Evolutionary conservation across 768 basidiomycete species (phyloP).

Genomic region (Mrakia blollopis): DNA sequence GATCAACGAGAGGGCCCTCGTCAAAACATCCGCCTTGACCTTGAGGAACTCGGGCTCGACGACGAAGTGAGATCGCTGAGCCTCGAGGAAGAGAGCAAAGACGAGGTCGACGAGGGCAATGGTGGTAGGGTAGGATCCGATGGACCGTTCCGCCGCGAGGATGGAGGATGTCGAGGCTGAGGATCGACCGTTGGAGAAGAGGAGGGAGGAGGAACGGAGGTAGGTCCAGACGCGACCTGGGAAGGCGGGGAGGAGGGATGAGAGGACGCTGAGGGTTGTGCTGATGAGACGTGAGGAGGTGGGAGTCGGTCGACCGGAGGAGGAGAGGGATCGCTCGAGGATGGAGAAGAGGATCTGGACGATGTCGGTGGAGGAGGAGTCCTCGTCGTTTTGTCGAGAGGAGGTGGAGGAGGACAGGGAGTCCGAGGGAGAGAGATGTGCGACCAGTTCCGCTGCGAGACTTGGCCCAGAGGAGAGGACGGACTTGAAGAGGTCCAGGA

Average conservation of each 20-base stretch:
- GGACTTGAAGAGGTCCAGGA: constrained; percentile 72
- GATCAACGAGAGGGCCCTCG: constrained; percentile 70
- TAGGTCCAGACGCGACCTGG: constrained; percentile 86
- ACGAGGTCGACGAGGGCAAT: constrained; percentile 70
- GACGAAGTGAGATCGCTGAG: constrained; percentile 53
- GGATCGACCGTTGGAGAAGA: constrained; percentile 44
- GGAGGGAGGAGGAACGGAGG: constrained; percentile 67
- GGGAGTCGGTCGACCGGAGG: constrained; percentile 51
- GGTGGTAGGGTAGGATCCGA: constrained; percentile 76
- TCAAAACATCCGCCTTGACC: constrained; percentile 76
- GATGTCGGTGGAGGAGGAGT: constrained; percentile 60
- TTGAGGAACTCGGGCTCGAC: constrained; percentile 59
- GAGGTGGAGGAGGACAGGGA: neutral
- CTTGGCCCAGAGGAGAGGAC: constrained; percentile 62
- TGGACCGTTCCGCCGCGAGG: constrained; percentile 64
- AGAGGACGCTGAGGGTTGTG: constrained; percentile 71
- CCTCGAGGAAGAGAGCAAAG: constrained; percentile 68
- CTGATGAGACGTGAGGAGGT: constrained; percentile 63
- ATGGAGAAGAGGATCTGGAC: constrained; percentile 76
- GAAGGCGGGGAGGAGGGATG: constrained; percentile 68
- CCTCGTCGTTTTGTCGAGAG: constrained; percentile 49
- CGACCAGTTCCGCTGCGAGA: constrained; percentile 62
- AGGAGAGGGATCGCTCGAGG: constrained; percentile 62
- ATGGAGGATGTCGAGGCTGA: constrained; percentile 48
- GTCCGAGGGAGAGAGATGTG: constrained; percentile 54